phyloP scores from a whole-genome alignment of 2,329 filamentous ascomycete species.

The Arachnomyces sp. region DNA sequence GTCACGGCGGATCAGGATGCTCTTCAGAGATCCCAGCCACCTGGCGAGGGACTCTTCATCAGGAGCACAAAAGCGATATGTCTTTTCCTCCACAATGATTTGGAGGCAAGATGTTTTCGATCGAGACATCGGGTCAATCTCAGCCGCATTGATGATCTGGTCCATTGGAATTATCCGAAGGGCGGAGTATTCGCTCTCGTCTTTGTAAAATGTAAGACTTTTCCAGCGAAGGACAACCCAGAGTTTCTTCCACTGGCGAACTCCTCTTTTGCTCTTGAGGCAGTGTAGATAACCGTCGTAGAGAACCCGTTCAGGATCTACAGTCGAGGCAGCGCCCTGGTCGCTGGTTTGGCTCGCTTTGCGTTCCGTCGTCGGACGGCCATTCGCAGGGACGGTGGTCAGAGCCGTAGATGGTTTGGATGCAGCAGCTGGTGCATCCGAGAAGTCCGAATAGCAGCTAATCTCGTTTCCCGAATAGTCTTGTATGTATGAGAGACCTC shows the following conservation, averaged over 20 bases:
- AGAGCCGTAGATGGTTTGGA: constrained; percentile 1
- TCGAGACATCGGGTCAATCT: constrained; percentile 78
- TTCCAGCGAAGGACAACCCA: constrained; percentile 87
- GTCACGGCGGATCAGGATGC: constrained; percentile 33
- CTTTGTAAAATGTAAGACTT: constrained; percentile 85
- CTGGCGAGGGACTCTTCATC: constrained; percentile 76
- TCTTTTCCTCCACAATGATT: constrained; percentile 88
- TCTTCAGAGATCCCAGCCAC: constrained; percentile 88
- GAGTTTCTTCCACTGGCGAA: constrained; percentile 88
- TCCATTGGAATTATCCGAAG: constrained; percentile 72
- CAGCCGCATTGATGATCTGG: constrained; percentile 79
- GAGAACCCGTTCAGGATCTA: constrained; percentile 80
- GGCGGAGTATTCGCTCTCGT: constrained; percentile 81
- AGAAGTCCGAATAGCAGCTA: constrained; percentile 80
- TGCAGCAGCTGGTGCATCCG: constrained; percentile 45
- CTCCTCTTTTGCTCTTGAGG: constrained; percentile 68
- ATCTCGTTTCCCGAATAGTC: constrained; percentile 59
- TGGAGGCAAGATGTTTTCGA: constrained; percentile 85
- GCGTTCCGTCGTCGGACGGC: constrained; percentile 31
- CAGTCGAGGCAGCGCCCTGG: constrained; percentile 38
- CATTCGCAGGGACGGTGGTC: constrained; percentile 19
- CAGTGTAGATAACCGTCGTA: constrained; percentile 88
- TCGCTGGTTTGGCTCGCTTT: constrained; percentile 59
- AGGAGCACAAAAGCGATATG: constrained; percentile 65
- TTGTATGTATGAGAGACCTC: constrained; percentile 31